Base-by-base conservation (phyloP, 345 rosid species). In the Turnera subulata region DNA sequence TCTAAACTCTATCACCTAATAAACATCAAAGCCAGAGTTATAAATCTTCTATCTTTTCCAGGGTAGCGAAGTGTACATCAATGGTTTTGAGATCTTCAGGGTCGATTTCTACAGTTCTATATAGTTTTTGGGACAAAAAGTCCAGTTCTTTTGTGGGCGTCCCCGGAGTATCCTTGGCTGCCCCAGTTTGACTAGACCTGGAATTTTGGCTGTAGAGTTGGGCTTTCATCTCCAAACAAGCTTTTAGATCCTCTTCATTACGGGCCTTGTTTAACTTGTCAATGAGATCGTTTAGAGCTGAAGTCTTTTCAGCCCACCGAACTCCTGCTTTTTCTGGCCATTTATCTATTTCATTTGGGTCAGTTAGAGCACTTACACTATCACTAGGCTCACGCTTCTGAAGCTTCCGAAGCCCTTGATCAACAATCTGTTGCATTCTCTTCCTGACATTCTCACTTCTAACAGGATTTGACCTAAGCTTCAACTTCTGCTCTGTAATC, bases 261-360 rank as follows among this genome's bases (percentile, higher is more conserved):
- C 88, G 81, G 60, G 89, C 86, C 80, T 78, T 84, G 77, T 80
- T 86, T 73, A 93, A 56, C 76, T 82, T 86, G 35, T 85, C 99
- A 1, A 69, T 67, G 51, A 87, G 75, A 40, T 93, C 90, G 61
- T 25, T 74, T 55, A 84, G 52, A 44, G 76, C 69, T 21, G 80
- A 81, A 56, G 73, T 62, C 68, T 73, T 85, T 69, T 82, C 89
- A 17, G 70, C 62, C 80, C 67, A 51, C 53, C 52, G 50, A 46
- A 29, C 22, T 59, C 59, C 76, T 43, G 50, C 70, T 62, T 60
- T 72, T 67, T 77, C 82, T 43, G 57, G 65, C 59, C 44, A 56
- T 43, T 62, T 54, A 56, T 71, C 71, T 17, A 5, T 42, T 62
- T 74, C 79, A 21, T 56, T 42, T 12, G 26, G 48, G 20, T 57